A percentile compares a stretch with the other conserved stretches of the same genome.
Evolutionary conservation across 1,139 yeast genomes (phyloP).

Genomic region (Yamadazyma diddensiae): DNA sequence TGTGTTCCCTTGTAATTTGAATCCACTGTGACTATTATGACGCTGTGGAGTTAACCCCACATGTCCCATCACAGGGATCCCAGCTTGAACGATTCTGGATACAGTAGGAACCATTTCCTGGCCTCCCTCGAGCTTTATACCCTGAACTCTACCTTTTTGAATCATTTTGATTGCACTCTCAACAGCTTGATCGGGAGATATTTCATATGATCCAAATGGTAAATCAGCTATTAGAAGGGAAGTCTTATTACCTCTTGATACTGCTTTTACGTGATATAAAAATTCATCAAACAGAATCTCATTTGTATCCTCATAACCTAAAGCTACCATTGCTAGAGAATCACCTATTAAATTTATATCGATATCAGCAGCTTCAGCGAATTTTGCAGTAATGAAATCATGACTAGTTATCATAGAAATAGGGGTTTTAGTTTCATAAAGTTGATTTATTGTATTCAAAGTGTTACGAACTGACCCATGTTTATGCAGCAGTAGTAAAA

Average conservation of each 20-base stretch:
- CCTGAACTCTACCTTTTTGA: constrained; percentile 65
- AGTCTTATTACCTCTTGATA: constrained; percentile 61
- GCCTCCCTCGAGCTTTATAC: constrained; percentile 88
- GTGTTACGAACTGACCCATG: constrained; percentile 24
- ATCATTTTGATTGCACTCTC: constrained; percentile 61
- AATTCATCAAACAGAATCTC: constrained; percentile 77
- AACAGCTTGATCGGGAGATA: constrained; percentile 61
- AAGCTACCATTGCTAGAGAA: constrained; percentile 86
- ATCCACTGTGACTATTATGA: constrained; percentile 78
- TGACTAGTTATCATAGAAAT: constrained; percentile 82
- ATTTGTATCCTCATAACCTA: constrained; percentile 78
- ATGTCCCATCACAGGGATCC: constrained; percentile 91
- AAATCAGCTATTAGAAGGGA: constrained; percentile 82
- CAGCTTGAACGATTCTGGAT: constrained; percentile 52
- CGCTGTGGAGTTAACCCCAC: constrained; percentile 92
- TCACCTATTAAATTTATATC: constrained; percentile 86
- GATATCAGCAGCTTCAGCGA: constrained; percentile 66
- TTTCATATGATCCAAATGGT: constrained; percentile 86
- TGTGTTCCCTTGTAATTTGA: constrained; percentile 75
- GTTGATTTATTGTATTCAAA: constrained; percentile 39
- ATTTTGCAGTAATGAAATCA: constrained; percentile 73
- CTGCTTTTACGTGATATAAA: constrained; percentile 72
- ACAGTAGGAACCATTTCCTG: constrained; percentile 50
- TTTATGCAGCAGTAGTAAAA: constrained; percentile 11
- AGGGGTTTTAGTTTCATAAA: constrained; percentile 45